These are phyloP conservation scores for Gelatoporia subvermispora DNA, from an alignment of 768 basidiomycete species.

Conservation along the genomic window DNA sequence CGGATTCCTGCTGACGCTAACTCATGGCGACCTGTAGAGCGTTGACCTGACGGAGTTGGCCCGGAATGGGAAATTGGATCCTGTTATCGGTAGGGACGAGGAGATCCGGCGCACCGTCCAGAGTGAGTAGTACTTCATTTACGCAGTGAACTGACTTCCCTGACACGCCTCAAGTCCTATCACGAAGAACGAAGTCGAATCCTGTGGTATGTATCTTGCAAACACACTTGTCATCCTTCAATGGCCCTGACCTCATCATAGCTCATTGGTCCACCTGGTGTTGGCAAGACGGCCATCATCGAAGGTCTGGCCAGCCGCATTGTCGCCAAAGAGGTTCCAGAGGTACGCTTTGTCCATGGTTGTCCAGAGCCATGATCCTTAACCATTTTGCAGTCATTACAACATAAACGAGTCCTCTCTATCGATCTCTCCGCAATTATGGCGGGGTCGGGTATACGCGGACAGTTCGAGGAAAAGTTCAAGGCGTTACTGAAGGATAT, in stretches of 20 bases:
- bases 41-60: constrained; percentile 83
- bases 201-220: constrained; percentile 57
- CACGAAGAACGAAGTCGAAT: constrained; percentile 86
- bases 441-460: constrained; percentile 87
- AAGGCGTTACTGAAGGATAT: constrained; percentile 88
- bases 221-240: background rate
- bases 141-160: background rate
- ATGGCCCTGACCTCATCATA: too few species aligned
- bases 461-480: constrained; percentile 93
- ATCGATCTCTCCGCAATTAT: constrained; percentile 81
- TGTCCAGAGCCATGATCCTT: background rate
- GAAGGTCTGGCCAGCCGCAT: constrained; percentile 88
- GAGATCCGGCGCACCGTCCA: constrained; percentile 91
- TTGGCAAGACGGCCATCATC: constrained; percentile 89
- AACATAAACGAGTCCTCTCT: constrained; percentile 82
- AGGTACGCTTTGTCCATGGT: constrained; percentile 41
- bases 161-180: constrained; percentile 51
- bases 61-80: constrained; percentile 80
- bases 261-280: constrained; percentile 84
- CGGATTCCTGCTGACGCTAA: background rate
- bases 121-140: constrained; percentile 43
- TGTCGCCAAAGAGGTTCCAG: constrained; percentile 85
- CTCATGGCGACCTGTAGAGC: constrained; percentile 40
- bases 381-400: constrained; percentile 54
- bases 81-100: constrained; percentile 85